Conservation (phyloP, 2,329 filamentous ascomycete species). For the Hypoxylon sp. region DNA sequence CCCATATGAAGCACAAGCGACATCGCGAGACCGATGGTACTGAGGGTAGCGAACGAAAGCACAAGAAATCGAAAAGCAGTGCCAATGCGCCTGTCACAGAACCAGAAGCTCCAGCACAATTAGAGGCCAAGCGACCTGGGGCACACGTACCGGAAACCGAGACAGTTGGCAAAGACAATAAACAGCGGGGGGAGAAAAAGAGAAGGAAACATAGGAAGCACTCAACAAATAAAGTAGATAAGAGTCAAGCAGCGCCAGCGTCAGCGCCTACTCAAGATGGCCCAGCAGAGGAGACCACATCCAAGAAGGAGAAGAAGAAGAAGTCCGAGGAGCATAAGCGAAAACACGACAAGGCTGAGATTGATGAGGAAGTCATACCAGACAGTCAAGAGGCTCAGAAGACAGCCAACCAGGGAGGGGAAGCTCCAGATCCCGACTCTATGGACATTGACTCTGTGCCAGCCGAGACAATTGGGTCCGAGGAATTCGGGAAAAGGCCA, state of each 20-base stretch:
- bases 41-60: slow-evolving; percentile 60
- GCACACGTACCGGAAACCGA: slow-evolving; percentile 31
- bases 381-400: slow-evolving; percentile 16
- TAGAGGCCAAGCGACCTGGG: slow-evolving; percentile 21
- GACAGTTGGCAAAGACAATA: slow-evolving; percentile 58
- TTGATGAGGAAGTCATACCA: slow-evolving; percentile 26
- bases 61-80: slow-evolving; percentile 63
- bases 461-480: slow-evolving; percentile 53
- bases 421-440: slow-evolving; percentile 49
- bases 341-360: slow-evolving; percentile 32
- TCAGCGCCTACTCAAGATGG: slow-evolving; percentile 23
- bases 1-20: slow-evolving; percentile 47
- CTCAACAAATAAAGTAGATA: slow-evolving; percentile 22
- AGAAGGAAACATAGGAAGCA: slow-evolving; percentile 42
- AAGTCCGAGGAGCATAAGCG: slow-evolving; percentile 46
- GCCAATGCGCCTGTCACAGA: slow-evolving; percentile 13
- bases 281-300: slow-evolving; percentile 38
- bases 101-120: slow-evolving; percentile 7
- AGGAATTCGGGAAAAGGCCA: slow-evolving; percentile 46
- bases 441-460: slow-evolving; percentile 59
- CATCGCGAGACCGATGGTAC: slow-evolving; percentile 46
- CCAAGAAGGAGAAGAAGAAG: slow-evolving; percentile 57
- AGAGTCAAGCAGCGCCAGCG: slow-evolving; percentile 21
- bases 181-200: slow-evolving; percentile 58
- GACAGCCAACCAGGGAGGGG: slow-evolving; percentile 40